These are phyloP conservation scores for Rubus idaeus DNA, from an alignment of 306 rosid genomes.

Conservation along the genomic window DNA sequence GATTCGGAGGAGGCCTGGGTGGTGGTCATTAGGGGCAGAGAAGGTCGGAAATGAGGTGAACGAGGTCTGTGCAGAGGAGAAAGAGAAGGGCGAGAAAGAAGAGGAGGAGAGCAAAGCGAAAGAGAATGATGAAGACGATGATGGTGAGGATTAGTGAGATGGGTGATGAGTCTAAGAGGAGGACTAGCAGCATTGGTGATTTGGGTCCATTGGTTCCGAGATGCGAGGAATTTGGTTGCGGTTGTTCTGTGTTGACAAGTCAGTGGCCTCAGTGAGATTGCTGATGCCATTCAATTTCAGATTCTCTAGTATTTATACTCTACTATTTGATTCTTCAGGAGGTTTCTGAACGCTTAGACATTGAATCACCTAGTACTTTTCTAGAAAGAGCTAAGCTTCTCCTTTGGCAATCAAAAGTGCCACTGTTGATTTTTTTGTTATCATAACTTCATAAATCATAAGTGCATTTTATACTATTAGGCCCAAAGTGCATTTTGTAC, in stretches of 20 bases:
- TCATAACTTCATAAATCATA: no score
- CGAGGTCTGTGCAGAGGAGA: slow-evolving; percentile 45
- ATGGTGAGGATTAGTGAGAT: slow-evolving; percentile 48
- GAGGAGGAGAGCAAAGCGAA: slow-evolving; percentile 52
- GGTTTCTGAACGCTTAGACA: neutral
- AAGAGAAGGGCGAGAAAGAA: slow-evolving; percentile 51
- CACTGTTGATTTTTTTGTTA: neutral
- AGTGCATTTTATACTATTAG: neutral
- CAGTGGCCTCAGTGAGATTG: slow-evolving; percentile 26
- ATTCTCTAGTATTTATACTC: neutral
- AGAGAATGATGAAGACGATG: slow-evolving; percentile 45
- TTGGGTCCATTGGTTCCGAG: slow-evolving; percentile 31
- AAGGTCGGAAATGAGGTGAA: slow-evolving; percentile 47
- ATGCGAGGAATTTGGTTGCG: slow-evolving; percentile 29
- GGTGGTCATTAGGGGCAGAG: slow-evolving; percentile 48
- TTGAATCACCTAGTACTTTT: neutral
- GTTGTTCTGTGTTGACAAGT: slow-evolving; percentile 24
- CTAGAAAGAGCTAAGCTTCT: neutral
- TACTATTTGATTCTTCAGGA: neutral
- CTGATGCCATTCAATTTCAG: slow-evolving; percentile 38
- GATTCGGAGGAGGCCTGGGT: slow-evolving; percentile 35
- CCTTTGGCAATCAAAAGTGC: neutral
- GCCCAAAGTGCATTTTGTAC: neutral
- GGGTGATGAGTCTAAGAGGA: slow-evolving; percentile 54
- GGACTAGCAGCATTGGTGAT: slow-evolving; percentile 29